Evolutionary conservation across 768 basidiomycete species (phyloP).

Genomic region (Amanita rimosa): DNA sequence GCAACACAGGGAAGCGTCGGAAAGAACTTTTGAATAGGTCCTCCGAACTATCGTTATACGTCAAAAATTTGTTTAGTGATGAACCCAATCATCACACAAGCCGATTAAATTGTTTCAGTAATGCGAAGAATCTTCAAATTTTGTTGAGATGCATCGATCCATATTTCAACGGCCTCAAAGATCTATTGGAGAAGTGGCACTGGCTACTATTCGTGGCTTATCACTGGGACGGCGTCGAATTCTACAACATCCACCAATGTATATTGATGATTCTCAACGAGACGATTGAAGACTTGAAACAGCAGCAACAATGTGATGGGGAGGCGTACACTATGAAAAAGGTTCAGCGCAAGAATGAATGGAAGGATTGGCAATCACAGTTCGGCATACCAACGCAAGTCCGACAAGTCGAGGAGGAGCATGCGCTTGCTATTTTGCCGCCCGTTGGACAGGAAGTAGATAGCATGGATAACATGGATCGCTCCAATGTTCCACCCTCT

Average conservation of each 20-base stretch:
- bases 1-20: slow-evolving; percentile 8
- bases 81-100: no score
- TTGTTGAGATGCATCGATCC: neutral
- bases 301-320: neutral
- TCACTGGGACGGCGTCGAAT: neutral
- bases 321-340: no score
- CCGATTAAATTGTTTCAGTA: no score
- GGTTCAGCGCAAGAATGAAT: no score
- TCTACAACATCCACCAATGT: neutral
- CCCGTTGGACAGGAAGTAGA: no score
- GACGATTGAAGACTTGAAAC: neutral
- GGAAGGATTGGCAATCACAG: no score
- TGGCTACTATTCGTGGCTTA: neutral
- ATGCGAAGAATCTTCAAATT: neutral
- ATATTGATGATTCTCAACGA: neutral
- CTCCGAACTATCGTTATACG: neutral
- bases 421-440: no score
- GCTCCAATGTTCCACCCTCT: no score
- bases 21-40: neutral
- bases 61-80: neutral
- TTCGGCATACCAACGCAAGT: no score
- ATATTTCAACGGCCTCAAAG: neutral
- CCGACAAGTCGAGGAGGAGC: no score
- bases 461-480: no score
- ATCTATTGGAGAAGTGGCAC: neutral